Evolutionary conservation across 164 flowering plant species (phyloP), one percentile per base, ranked within the genome.

Genomic region (Berberis vulgaris): DNA sequence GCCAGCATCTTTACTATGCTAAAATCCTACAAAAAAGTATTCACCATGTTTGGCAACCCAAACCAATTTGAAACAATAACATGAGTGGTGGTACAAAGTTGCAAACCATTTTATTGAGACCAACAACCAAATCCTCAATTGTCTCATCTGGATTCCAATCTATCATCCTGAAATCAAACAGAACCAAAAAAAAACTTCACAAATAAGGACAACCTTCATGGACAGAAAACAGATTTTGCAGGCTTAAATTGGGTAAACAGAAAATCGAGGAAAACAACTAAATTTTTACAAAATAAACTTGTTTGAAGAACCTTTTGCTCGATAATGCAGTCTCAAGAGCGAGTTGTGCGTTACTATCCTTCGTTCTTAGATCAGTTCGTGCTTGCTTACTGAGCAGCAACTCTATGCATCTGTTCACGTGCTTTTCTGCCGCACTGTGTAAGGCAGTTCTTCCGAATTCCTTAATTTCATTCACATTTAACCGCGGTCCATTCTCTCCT

Each of bases 361-460:
- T 77, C 11, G 78, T 69, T 72, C 64, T 79, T 6, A 80, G 38
- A 65, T 79, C 86, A 4, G 84, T 79, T 66, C 82, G 84, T 4
- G 78, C 83, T 52, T 68, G 72, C 53, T 77, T 79, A 12, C 72
- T 59, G 3, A 84, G 47, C 11, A 84, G 71, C 57, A 82, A 49
- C 59, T 74, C 80, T 11, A 80, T 74, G 63, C 88, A 84, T 47
- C 71, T 72, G 13, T 56, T 43, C 3, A 84, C 64, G 63, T 79
- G 76, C 52, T 64, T 69, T 57, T 72, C 71, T 6, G 86, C 88
- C 13, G 88, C 86, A 52, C 65, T 67, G 62, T 84, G 88, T 60
- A 82, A 69, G 2, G 83, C 69, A 39, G 83, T 56, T 61, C 61
- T 39, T 4, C 83, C 82, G 3, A 59, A 3, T 0, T 43, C 74